These are phyloP conservation scores for Elsinoe arachidis DNA, from an alignment of 2,329 filamentous ascomycete species.

Conservation along the genomic window DNA sequence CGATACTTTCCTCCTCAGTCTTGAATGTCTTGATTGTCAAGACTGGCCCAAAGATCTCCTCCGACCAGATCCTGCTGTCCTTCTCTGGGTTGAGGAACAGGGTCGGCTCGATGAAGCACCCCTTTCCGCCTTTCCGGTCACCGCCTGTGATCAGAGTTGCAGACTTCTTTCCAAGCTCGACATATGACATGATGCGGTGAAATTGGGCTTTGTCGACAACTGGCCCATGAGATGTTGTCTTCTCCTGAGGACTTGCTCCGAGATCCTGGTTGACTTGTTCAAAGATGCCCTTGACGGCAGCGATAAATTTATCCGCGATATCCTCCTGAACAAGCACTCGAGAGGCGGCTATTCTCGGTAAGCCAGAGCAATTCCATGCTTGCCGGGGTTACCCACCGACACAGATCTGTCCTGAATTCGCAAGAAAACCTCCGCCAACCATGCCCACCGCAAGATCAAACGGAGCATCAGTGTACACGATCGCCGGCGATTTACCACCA, in stretches of 20 bases:
- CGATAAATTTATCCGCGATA: slow-evolving; percentile 20
- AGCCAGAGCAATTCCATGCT: background rate
- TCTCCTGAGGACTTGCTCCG: slow-evolving; percentile 16
- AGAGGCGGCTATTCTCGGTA: slow-evolving; percentile 20
- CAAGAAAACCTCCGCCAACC: slow-evolving; percentile 4
- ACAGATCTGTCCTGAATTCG: slow-evolving; percentile 13
- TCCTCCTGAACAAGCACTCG: slow-evolving; percentile 25
- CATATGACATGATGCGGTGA: slow-evolving; percentile 25
- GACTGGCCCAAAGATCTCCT: slow-evolving; percentile 25
- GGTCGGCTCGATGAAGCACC: slow-evolving; percentile 39
- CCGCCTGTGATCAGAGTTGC: slow-evolving; percentile 22
- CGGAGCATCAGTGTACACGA: slow-evolving; percentile 14
- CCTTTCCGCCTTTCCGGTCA: slow-evolving; percentile 22
- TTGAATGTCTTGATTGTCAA: slow-evolving; percentile 19
- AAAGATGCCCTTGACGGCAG: slow-evolving; percentile 15
- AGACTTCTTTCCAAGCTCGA: slow-evolving; percentile 21
- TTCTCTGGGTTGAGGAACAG: slow-evolving; percentile 38
- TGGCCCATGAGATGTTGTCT: slow-evolving; percentile 14
- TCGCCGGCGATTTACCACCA: slow-evolving; percentile 47
- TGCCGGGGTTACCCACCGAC: background rate
- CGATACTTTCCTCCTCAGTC: slow-evolving; percentile 31
- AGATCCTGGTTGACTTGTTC: slow-evolving; percentile 19
- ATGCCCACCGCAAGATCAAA: slow-evolving; percentile 5
- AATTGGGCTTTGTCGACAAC: slow-evolving; percentile 19
- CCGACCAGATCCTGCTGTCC: slow-evolving; percentile 20